phyloP scores from a whole-genome alignment of 129 eudicot genomes.

The Scalesia atractyloides region DNA sequence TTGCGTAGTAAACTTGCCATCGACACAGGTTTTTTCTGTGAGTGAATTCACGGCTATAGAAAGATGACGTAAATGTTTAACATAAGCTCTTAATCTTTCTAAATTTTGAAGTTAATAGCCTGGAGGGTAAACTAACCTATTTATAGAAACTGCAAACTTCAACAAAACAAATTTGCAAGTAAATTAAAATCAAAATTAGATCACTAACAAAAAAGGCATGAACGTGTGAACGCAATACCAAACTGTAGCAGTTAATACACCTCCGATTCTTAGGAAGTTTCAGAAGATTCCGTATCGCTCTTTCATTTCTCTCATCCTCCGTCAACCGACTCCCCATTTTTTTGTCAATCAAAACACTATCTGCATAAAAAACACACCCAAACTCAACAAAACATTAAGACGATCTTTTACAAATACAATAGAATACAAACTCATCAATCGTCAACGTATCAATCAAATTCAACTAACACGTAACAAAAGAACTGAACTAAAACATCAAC shows the following conservation, averaged over 20 bases:
- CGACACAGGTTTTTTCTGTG: constrained; percentile 92
- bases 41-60: constrained; percentile 48
- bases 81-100: neutral
- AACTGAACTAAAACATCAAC: neutral
- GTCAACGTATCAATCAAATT: neutral
- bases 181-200: constrained; percentile 1
- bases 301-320: constrained; percentile 75
- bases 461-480: neutral
- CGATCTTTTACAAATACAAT: neutral
- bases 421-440: neutral
- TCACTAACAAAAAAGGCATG: constrained; percentile 7
- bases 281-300: constrained; percentile 62
- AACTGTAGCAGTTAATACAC: constrained; percentile 86
- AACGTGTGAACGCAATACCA: constrained; percentile 50
- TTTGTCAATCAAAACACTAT: neutral
- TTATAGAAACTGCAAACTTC: constrained; percentile 1
- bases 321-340: constrained; percentile 53
- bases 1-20: constrained; percentile 87
- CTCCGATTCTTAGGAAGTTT: constrained; percentile 73
- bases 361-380: neutral
- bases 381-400: neutral
- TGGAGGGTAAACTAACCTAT: neutral
- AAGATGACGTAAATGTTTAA: constrained; percentile 4
- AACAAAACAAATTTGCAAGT: neutral
- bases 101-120: neutral